Percentiles rank a stretch among this genome's conserved stretches.
These are phyloP conservation scores for Linum lewisii DNA, from an alignment of 345 rosid genomes.

Conservation along the genomic window DNA sequence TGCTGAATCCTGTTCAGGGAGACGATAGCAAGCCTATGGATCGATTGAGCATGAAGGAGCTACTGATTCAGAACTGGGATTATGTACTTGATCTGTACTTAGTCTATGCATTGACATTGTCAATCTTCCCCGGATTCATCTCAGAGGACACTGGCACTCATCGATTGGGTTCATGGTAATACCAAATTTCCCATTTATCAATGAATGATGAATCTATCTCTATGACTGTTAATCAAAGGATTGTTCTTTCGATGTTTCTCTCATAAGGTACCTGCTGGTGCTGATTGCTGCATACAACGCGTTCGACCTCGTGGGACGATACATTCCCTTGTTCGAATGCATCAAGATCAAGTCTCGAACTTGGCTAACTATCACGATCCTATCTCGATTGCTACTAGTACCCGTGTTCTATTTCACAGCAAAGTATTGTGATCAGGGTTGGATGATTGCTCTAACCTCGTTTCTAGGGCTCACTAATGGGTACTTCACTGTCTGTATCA, in stretches of 20 bases:
- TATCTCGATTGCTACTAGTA: conserved; percentile 48
- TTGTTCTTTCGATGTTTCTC: conserved; percentile 6
- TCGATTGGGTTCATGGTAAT: conserved; percentile 47
- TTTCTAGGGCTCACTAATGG: conserved; percentile 72
- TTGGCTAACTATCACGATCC: conserved; percentile 35
- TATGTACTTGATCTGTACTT: conserved; percentile 50
- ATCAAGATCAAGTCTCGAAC: conserved; percentile 64
- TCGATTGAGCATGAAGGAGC: conserved; percentile 47
- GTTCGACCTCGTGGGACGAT: conserved; percentile 62
- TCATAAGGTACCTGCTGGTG: conserved; percentile 56
- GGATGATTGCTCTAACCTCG: conserved; percentile 70
- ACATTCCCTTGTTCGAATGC: conserved; percentile 44
- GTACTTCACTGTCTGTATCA: conserved; percentile 70
- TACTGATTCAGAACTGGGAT: conserved; percentile 53
- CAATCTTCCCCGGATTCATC: conserved; percentile 82
- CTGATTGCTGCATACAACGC: conserved; percentile 53
- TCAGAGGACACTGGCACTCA: conserved; percentile 73
- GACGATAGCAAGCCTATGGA: conserved; percentile 22
- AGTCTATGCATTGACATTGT: conserved; percentile 54
- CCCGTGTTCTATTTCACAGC: conserved; percentile 89
- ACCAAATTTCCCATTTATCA: neutral
- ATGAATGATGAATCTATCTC: no score
- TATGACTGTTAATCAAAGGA: neutral
- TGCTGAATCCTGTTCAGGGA: neutral
- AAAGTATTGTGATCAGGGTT: conserved; percentile 79